phyloP scores from a whole-genome alignment of 257 asterid species.

The Galeopsis tetrahit region DNA sequence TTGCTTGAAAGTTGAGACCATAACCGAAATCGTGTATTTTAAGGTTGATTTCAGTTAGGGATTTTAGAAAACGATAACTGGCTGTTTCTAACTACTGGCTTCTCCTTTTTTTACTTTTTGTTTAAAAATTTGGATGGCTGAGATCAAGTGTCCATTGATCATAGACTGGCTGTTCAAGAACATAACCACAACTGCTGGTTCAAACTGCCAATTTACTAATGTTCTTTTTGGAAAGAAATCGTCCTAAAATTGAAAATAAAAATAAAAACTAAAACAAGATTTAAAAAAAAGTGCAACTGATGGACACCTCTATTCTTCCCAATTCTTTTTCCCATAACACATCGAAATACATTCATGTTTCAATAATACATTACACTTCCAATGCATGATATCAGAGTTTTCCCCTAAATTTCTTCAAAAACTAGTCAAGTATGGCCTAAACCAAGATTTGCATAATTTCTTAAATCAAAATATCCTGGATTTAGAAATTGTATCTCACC shows the following conservation, averaged over 20 bases:
- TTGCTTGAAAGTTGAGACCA: neutral
- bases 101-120: too few relatives aligned
- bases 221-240: too few relatives aligned
- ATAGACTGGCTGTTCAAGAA: too few relatives aligned
- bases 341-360: too few relatives aligned
- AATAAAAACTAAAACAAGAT: too few relatives aligned
- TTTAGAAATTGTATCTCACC: neutral
- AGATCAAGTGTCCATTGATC: neutral
- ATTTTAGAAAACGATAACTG: neutral
- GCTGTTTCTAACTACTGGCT: neutral
- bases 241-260: neutral
- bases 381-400: too few relatives aligned
- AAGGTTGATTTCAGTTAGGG: neutral
- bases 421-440: neutral
- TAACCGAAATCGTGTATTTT: neutral
- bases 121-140: neutral
- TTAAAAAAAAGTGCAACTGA: too few relatives aligned
- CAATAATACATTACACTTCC: too few relatives aligned
- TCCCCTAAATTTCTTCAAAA: neutral
- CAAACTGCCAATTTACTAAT: neutral
- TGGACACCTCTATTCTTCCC: too few relatives aligned
- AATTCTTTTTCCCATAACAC: too few relatives aligned
- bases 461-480: neutral
- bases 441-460: neutral
- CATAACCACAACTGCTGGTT: neutral